A percentile compares a stretch with the other conserved stretches of the same genome.
phyloP scores from a whole-genome alignment of 192 early-diverging fungal genomes.

The Phycomyces nitens region DNA sequence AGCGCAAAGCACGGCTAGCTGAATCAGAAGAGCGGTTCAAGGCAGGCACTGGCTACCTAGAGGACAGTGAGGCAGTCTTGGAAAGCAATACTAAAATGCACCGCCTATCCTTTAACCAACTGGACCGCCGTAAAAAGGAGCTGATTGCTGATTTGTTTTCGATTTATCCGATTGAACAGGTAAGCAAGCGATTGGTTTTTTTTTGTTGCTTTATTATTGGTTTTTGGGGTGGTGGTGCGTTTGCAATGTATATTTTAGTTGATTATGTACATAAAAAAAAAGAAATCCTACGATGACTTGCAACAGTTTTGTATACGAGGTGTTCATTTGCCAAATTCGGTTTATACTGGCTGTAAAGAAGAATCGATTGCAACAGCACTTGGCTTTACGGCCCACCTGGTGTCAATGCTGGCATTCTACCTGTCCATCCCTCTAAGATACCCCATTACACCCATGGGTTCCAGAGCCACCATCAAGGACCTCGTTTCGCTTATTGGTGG shows the following conservation, averaged over 20 bases:
- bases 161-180: slow-evolving; percentile 58
- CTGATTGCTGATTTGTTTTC: slow-evolving; percentile 56
- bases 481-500: slow-evolving; percentile 36
- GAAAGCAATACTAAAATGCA: slow-evolving; percentile 31
- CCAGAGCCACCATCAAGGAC: slow-evolving; percentile 60
- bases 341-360: slow-evolving; percentile 49
- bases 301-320: slow-evolving; percentile 47
- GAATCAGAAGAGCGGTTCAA: slow-evolving; percentile 3
- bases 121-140: slow-evolving; percentile 41
- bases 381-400: slow-evolving; percentile 66
- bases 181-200: slow-evolving; percentile 8
- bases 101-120: slow-evolving; percentile 17
- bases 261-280: slow-evolving; percentile 11
- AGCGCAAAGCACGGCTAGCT: not conserved
- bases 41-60: slow-evolving; percentile 5
- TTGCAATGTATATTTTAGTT: not conserved
- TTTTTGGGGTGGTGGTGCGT: no score
- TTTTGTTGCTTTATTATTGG: not conserved
- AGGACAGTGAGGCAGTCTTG: slow-evolving; percentile 20
- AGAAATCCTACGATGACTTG: slow-evolving; percentile 40
- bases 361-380: slow-evolving; percentile 66
- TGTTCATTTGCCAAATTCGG: slow-evolving; percentile 55
- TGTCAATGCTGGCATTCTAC: slow-evolving; percentile 67
- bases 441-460: slow-evolving; percentile 73
- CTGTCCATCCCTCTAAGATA: slow-evolving; percentile 68